Base-by-base conservation (phyloP, 129 eudicot species). In the Chrysanthemum seticuspe region DNA sequence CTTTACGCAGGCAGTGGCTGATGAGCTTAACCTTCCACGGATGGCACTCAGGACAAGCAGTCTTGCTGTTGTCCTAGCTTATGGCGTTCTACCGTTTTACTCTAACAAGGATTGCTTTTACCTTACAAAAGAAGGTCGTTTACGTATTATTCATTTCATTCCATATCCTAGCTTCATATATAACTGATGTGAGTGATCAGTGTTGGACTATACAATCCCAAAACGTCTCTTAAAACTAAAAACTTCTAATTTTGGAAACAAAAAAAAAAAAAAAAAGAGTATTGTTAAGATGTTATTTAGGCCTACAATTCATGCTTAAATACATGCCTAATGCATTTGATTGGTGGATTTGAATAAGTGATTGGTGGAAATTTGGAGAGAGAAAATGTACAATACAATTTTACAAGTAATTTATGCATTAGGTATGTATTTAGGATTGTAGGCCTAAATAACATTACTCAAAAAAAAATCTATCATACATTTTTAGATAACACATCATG, bases 1-100 rank as follows among this genome's bases (percentile, higher is more conserved):
- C 71, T 80, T 80, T 68, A 45, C 80, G 0, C 83, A 80, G 40
- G 77, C 62, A 1, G 86, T 87, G n/a, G 87, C 83, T 1, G 83
- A 85, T 4, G 53, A 63, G 1, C n/a, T 85, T 9, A 73, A 74
- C 16, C 53, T 90, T 4, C 88, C 82, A 1, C 70, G 87, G 72
- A 31, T 87, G 27, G 84, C 61, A 34, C 76, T 87, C 18, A 29
- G 87, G 36, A 75, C 89, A 53, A 62, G 76, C 64, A 61, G 76
- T 64, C 14, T 77, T 9, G 75, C 74, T 59, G 67, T 76, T 10
- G 57, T 83, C 44, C 62, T 77, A 27, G 76, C 74, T 54, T 85
- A 57, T 52, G 54, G 21, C 7, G 59, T 54, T 12, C 11, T 72
- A 15, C 79, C 87, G 0, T 60, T 65, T 55, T 18, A 67, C 18